Percentiles rank a stretch among this genome's conserved stretches.
phyloP scores from a whole-genome alignment of 306 rosid species.

The Prunus mongolica region DNA sequence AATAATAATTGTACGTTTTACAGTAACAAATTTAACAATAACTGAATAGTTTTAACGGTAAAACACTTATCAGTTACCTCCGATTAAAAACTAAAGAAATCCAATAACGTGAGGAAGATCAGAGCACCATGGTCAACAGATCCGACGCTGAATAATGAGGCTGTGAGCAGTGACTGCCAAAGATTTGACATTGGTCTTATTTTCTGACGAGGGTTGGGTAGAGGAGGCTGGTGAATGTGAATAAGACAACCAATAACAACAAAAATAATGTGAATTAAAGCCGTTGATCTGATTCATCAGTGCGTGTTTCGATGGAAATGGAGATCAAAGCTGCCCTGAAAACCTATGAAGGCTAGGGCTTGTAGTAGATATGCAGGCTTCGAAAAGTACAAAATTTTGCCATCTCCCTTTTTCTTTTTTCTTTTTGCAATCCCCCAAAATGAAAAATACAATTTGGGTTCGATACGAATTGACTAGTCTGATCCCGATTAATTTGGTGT shows the following conservation, averaged over 20 bases:
- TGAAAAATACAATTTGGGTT: too few species aligned
- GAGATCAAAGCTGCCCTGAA: neutral
- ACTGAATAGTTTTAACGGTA: rapidly evolving
- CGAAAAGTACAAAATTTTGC: neutral
- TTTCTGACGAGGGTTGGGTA: neutral
- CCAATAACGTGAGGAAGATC: neutral
- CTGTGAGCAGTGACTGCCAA: neutral
- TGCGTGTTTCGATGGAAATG: conserved; percentile 11
- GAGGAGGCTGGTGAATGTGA: neutral
- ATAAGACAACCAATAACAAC: neutral
- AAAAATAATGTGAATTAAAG: neutral
- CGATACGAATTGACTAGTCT: neutral
- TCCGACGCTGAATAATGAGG: neutral
- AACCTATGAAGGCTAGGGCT: neutral
- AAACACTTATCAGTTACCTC: too few species aligned
- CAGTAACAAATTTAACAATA: too few species aligned
- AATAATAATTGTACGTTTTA: neutral
- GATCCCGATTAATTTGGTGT: too few species aligned
- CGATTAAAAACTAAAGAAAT: too few species aligned
- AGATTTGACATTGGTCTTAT: neutral
- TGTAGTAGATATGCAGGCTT: neutral
- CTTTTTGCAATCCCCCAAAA: too few species aligned
- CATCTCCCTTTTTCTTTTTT: too few species aligned
- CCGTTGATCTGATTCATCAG: neutral
- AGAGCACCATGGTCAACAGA: neutral